These are phyloP conservation scores for Ustilago hordei DNA, from an alignment of 1,284 basidiomycete genomes.

Conservation along the genomic window DNA sequence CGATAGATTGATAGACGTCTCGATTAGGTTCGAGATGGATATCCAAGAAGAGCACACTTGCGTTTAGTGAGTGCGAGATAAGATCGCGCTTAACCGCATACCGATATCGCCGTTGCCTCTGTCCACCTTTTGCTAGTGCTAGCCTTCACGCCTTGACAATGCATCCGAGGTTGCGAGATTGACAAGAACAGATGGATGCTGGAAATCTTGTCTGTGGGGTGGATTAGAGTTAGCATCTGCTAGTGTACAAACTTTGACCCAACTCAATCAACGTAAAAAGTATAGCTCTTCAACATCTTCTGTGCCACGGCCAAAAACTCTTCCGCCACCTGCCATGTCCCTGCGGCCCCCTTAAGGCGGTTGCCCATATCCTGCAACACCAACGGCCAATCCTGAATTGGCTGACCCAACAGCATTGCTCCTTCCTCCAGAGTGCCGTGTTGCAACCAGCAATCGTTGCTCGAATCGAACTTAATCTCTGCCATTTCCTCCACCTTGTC, in stretches of 20 bases:
- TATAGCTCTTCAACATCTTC: conserved; percentile 36
- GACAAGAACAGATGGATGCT: not conserved
- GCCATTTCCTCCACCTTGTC: conserved; percentile 11
- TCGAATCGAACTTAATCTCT: conserved; percentile 13
- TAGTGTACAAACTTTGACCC: not conserved
- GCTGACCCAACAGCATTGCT: conserved; percentile 36
- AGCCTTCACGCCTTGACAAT: not conserved
- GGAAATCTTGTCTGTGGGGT: not conserved
- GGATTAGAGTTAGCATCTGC: not conserved
- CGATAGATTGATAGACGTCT: conserved; percentile 85
- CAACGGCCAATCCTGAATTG: conserved; percentile 47
- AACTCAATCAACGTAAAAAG: conserved; percentile 34
- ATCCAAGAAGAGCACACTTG: conserved; percentile 94
- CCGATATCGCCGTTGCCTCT: not conserved
- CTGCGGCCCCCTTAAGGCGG: conserved; percentile 31
- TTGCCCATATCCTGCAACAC: conserved; percentile 52
- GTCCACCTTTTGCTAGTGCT: not conserved
- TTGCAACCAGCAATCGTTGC: conserved; percentile 42
- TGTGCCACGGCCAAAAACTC: conserved; percentile 40
- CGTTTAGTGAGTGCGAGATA: conserved; percentile 64
- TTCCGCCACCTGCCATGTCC: conserved; percentile 39
- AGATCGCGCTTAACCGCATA: not conserved
- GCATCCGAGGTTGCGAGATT: not conserved
- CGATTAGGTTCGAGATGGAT: conserved; percentile 77
- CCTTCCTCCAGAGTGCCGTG: conserved; percentile 44